phyloP scores from a whole-genome alignment of 306 rosid species.

The Calophaca sinica region DNA sequence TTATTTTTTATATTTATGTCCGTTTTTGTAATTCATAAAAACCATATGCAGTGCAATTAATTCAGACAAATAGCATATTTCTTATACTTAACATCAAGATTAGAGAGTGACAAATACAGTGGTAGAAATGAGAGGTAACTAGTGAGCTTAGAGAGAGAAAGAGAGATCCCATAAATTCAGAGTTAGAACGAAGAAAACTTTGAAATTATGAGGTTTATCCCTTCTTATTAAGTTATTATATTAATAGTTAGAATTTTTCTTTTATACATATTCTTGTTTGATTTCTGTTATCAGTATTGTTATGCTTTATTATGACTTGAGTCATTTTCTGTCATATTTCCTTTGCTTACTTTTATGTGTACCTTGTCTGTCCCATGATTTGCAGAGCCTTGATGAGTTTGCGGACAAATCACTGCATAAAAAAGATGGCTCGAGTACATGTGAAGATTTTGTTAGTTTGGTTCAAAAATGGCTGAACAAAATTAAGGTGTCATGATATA shows the following conservation, averaged over 20 bases:
- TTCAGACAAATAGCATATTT: too few relatives aligned
- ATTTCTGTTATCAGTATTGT: neutral
- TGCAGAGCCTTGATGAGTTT: conserved; percentile 92
- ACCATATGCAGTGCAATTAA: too few relatives aligned
- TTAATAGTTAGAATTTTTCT: too few relatives aligned
- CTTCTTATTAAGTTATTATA: too few relatives aligned
- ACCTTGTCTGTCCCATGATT: conserved; percentile 42
- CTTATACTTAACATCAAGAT: conserved; percentile 37
- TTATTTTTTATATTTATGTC: too few relatives aligned
- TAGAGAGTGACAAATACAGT: conserved; percentile 2
- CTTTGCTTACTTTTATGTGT: conserved; percentile 24
- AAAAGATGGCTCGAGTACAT: conserved; percentile 69
- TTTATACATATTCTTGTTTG: too few relatives aligned
- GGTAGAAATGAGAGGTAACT: conserved; percentile 4
- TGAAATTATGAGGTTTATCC: too few relatives aligned
- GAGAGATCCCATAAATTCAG: too few relatives aligned
- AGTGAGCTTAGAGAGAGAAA: too few relatives aligned
- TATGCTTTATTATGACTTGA: conserved; percentile 35
- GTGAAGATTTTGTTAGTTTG: too few relatives aligned
- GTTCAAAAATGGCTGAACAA: conserved; percentile 86
- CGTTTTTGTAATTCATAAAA: too few relatives aligned
- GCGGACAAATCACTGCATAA: conserved; percentile 71
- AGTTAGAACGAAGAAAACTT: too few relatives aligned
- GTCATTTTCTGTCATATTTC: neutral
- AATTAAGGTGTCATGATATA: conserved; percentile 68